A percentile compares a stretch with the other conserved stretches of the same genome.
phyloP scores from a whole-genome alignment of 2,329 filamentous ascomycete genomes.

The Fusarium paranaense region DNA sequence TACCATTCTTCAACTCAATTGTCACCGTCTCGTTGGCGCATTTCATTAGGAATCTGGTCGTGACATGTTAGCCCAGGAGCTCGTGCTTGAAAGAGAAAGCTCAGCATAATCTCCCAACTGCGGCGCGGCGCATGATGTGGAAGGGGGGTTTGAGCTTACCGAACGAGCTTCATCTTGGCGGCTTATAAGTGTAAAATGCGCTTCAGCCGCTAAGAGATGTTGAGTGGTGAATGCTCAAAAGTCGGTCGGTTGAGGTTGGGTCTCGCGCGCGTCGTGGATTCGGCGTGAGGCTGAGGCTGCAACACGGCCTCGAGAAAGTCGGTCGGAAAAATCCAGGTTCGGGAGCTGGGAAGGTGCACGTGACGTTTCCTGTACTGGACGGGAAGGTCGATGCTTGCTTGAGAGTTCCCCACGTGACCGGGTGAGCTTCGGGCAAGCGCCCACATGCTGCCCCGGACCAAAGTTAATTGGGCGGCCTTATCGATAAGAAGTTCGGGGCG shows the following conservation, averaged over 20 bases:
- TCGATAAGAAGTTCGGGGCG: constrained; percentile 31
- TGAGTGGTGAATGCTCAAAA: constrained; percentile 12
- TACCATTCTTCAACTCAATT: constrained; percentile 98
- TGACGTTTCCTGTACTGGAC: constrained; percentile 17
- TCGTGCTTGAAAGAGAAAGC: constrained; percentile 33
- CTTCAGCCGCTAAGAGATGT: constrained; percentile 3
- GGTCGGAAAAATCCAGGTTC: constrained; percentile 48
- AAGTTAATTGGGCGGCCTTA: constrained; percentile 30
- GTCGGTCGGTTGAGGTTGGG: constrained; percentile 15
- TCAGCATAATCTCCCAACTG: constrained; percentile 33
- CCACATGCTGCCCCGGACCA: neutral
- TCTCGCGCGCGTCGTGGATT: constrained; percentile 34
- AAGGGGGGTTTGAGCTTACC: constrained; percentile 67
- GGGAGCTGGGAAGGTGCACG: constrained; percentile 37
- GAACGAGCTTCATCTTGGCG: constrained; percentile 92
- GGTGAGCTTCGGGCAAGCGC: neutral
- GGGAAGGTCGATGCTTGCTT: neutral
- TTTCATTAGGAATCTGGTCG: constrained; percentile 94
- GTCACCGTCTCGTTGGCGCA: constrained; percentile 99
- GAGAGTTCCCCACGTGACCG: constrained; percentile 4
- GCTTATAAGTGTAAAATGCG: constrained; percentile 17
- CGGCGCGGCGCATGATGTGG: constrained; percentile 1
- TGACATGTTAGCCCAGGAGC: constrained; percentile 41
- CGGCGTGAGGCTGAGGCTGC: constrained; percentile 45
- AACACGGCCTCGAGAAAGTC: constrained; percentile 41